Conservation (phyloP, 805 yeast genomes). For the Hanseniaspora lachancei region DNA sequence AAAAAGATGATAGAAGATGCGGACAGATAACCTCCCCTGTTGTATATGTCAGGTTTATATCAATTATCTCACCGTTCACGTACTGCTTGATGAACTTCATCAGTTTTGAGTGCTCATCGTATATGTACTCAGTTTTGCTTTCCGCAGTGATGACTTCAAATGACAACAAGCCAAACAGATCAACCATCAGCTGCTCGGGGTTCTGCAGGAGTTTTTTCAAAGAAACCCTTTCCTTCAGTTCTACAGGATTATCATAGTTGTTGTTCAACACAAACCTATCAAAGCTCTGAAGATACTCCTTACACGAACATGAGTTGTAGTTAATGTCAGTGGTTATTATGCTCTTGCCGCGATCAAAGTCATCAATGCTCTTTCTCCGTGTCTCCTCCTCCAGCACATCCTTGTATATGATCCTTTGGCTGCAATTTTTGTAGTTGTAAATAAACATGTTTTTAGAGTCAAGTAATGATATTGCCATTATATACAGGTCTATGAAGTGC, state of each 20-base stretch:
- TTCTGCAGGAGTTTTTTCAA: slow-evolving; percentile 1
- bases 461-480: slow-evolving; percentile 25
- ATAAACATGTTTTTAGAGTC: slow-evolving; percentile 27
- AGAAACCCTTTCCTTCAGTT: slow-evolving; percentile 2
- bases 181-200: slow-evolving; percentile 1
- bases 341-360: slow-evolving; percentile 16
- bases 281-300: slow-evolving; percentile 17
- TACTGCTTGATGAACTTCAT: background rate
- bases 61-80: background rate
- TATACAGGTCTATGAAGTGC: slow-evolving; percentile 25
- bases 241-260: slow-evolving; percentile 1
- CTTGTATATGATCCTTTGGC: background rate
- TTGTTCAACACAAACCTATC: background rate
- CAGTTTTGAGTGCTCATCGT: background rate
- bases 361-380: slow-evolving; percentile 13
- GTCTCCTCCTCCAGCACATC: background rate
- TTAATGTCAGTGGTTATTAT: slow-evolving; percentile 22
- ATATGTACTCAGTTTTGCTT: background rate
- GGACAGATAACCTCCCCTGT: slow-evolving; percentile 23
- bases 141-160: background rate
- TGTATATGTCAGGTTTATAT: background rate
- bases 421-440: slow-evolving; percentile 18
- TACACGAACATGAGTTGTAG: slow-evolving; percentile 27
- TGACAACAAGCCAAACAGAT: slow-evolving; percentile 1
- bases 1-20: slow-evolving; percentile 23